phyloP scores from a whole-genome alignment of 2,329 filamentous ascomycete genomes.

The Fusarium kyushuense region DNA sequence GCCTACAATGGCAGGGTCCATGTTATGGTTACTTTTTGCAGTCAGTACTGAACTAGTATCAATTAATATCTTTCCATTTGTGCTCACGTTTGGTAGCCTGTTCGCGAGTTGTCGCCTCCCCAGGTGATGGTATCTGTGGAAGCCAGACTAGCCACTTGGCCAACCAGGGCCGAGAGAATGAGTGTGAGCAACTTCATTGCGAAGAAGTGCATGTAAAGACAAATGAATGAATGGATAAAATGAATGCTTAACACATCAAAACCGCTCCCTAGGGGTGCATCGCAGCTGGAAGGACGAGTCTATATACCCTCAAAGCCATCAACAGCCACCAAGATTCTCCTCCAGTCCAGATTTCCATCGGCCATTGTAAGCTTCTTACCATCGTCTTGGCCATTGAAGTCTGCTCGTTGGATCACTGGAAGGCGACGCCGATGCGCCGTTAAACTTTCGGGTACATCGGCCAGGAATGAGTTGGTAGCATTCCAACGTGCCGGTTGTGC shows the following conservation, averaged over 20 bases:
- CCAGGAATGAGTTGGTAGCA: conserved; percentile 12
- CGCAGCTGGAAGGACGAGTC: not conserved
- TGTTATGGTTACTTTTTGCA: conserved; percentile 65
- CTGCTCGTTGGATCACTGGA: not conserved
- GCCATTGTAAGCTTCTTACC: not conserved
- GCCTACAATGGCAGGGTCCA: conserved; percentile 69
- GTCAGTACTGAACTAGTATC: not conserved
- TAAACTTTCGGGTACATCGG: conserved; percentile 24
- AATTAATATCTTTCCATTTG: fast-evolving
- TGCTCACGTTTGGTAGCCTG: conserved; percentile 66
- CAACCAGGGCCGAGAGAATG: conserved; percentile 51
- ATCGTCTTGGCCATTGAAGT: not conserved
- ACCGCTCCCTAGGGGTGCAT: not conserved
- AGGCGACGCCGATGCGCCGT: conserved; percentile 11
- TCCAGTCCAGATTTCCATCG: not conserved
- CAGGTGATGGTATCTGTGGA: conserved; percentile 70
- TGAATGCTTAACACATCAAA: not conserved
- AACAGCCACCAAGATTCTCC: not conserved
- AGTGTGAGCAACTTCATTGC: conserved; percentile 46
- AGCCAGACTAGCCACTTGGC: conserved; percentile 53
- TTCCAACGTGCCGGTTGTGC: conserved; percentile 16
- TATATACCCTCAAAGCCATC: conserved; percentile 23
- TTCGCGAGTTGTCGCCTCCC: conserved; percentile 67
- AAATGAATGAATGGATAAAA: conserved; percentile 18
- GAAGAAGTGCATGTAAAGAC: conserved; percentile 6